Conservation (phyloP, 2,329 filamentous ascomycete species). For the Penicillium sp. region DNA sequence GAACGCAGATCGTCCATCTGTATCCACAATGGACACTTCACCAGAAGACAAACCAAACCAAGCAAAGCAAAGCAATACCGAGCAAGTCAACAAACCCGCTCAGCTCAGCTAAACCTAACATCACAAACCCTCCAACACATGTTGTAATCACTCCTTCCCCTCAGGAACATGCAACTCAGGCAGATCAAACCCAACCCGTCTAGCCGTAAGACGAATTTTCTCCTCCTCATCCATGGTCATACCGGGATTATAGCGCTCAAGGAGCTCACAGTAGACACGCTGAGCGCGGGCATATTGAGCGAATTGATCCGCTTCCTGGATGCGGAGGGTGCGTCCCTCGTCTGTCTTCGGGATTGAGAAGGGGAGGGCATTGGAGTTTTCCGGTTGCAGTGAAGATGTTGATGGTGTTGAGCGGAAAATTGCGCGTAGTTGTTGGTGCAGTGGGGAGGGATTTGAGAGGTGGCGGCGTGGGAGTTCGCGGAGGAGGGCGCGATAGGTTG, state of each 20-base stretch:
- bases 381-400: slow-evolving; percentile 15
- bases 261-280: slow-evolving; percentile 65
- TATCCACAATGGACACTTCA: background rate
- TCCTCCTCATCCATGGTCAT: slow-evolving; percentile 81
- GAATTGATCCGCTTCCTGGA: slow-evolving; percentile 63
- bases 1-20: background rate
- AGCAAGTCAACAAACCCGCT: background rate
- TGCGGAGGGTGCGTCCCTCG: slow-evolving; percentile 18
- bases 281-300: slow-evolving; percentile 76
- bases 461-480: slow-evolving; percentile 74
- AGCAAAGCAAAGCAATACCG: background rate
- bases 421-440: slow-evolving; percentile 61
- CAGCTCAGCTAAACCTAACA: background rate
- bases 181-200: slow-evolving; percentile 82
- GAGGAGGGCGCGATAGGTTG: slow-evolving; percentile 78
- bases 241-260: slow-evolving; percentile 90
- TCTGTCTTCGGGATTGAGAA: slow-evolving; percentile 12
- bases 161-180: slow-evolving; percentile 51
- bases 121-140: background rate
- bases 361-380: background rate
- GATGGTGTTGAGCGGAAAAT: slow-evolving; percentile 44
- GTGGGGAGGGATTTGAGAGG: slow-evolving; percentile 54
- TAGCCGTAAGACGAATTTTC: slow-evolving; percentile 69
- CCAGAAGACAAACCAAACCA: background rate
- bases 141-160: slow-evolving; percentile 3